Conservation (phyloP, 306 rosid genomes). For the Fragaria nilgerrensis region DNA sequence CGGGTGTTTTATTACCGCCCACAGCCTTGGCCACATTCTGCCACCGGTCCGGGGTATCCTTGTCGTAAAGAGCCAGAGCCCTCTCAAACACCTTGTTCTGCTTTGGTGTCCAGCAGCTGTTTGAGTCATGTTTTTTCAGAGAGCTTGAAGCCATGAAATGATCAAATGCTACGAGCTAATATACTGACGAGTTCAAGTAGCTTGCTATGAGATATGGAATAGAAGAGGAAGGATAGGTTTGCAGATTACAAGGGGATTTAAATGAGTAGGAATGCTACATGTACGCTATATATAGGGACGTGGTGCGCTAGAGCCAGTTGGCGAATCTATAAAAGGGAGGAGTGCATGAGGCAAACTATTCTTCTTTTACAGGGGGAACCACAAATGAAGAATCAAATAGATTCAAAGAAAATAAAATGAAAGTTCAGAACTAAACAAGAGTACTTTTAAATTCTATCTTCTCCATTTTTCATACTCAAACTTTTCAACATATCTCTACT, state of each 20-base stretch:
- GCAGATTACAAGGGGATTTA: background rate
- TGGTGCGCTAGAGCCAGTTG: constrained; percentile 3
- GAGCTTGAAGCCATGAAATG: constrained; percentile 56
- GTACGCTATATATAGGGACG: background rate
- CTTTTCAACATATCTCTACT: background rate
- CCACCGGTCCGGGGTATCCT: constrained; percentile 47
- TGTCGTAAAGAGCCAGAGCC: constrained; percentile 42
- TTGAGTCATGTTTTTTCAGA: constrained; percentile 33
- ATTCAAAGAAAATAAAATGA: background rate
- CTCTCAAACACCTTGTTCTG: constrained; percentile 40
- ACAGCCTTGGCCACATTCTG: constrained; percentile 40
- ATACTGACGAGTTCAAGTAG: background rate
- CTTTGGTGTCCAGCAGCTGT: constrained; percentile 33
- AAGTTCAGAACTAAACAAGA: background rate
- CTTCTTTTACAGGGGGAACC: background rate
- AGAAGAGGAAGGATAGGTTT: background rate
- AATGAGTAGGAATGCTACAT: background rate
- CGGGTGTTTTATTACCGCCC: constrained; percentile 36
- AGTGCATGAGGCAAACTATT: background rate
- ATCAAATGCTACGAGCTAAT: background rate
- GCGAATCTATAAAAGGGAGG: background rate
- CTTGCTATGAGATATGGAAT: background rate
- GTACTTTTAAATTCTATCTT: too few relatives aligned
- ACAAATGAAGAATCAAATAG: background rate
- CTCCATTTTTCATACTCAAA: too few relatives aligned